Percentiles rank a stretch among this genome's conserved stretches.
phyloP scores from a whole-genome alignment of 768 basidiomycete species.

The Tremella mesenterica region DNA sequence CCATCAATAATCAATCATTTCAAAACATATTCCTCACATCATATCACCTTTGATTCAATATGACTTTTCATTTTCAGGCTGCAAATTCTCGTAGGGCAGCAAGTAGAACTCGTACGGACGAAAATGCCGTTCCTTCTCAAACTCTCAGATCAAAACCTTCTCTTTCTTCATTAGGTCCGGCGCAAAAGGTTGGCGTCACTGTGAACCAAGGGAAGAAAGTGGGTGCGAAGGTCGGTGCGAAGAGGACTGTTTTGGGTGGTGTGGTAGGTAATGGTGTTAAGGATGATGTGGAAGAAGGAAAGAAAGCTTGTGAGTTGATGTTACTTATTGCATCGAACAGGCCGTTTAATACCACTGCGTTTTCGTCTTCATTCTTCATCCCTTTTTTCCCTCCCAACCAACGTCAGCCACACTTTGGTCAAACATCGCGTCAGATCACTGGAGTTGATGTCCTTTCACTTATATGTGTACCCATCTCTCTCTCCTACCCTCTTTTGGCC shows the following conservation, averaged over 20 bases:
- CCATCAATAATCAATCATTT: no score
- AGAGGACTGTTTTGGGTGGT: conserved; percentile 69
- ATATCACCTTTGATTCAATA: no score
- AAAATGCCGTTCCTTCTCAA: conserved; percentile 32
- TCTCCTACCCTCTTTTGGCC: no score
- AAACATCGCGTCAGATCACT: no score
- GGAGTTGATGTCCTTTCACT: no score
- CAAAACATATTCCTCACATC: no score
- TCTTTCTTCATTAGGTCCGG: conserved; percentile 24
- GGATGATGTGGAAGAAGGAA: conserved; percentile 38
- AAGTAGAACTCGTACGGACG: conserved; percentile 32
- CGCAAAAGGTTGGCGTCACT: conserved; percentile 26
- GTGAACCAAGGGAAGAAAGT: conserved; percentile 32
- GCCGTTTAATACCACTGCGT: neutral
- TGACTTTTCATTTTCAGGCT: conserved; percentile 6
- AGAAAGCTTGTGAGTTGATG: conserved; percentile 23
- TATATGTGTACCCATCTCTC: no score
- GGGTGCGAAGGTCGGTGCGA: conserved; percentile 56
- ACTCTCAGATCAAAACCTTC: conserved; percentile 33
- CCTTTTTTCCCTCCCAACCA: neutral
- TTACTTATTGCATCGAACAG: neutral
- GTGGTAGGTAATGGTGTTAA: conserved; percentile 61
- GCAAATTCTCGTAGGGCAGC: conserved; percentile 27
- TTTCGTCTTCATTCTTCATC: neutral
- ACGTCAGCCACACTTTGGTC: no score